Percentiles rank a stretch among this genome's conserved stretches.
Conservation (phyloP, 2,329 filamentous ascomycete genomes). For the Colletotrichum neosansevieriae region DNA sequence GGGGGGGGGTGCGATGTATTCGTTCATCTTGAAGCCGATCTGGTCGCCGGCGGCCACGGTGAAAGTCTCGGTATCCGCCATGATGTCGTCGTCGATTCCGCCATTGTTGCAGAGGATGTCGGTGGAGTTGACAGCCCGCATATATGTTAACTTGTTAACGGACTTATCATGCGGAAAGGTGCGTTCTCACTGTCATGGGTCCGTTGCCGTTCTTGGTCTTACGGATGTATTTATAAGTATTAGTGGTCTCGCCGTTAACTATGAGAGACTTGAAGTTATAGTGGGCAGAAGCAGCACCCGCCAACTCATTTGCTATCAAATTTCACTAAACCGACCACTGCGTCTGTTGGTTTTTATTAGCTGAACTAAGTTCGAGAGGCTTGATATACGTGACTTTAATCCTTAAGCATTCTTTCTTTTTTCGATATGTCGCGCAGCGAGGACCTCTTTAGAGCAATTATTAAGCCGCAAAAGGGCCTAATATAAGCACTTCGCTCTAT, state of each 20-base stretch:
- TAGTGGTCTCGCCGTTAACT: constrained; percentile 41
- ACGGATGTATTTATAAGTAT: constrained; percentile 38
- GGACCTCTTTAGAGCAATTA: too few species aligned
- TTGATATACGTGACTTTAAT: too few species aligned
- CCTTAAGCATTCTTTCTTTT: too few species aligned
- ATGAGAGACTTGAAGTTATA: constrained; percentile 43
- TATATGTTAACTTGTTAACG: too few species aligned
- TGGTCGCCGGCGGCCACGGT: constrained; percentile 21
- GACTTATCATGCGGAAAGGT: too few species aligned
- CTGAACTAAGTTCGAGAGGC: too few species aligned
- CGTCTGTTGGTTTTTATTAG: too few species aligned
- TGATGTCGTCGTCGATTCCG: constrained; percentile 10
- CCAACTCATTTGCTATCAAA: too few species aligned
- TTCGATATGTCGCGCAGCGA: too few species aligned
- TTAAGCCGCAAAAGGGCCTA: too few species aligned
- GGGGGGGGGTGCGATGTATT: constrained; percentile 37
- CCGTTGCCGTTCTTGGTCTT: constrained; percentile 29
- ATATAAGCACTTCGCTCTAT: too few species aligned
- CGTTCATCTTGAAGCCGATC: constrained; percentile 31
- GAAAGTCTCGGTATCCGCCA: background rate
- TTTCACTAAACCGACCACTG: too few species aligned
- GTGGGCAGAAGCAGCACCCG: constrained; percentile 26
- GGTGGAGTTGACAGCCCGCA: background rate
- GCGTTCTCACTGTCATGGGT: constrained; percentile 8
- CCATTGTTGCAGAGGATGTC: constrained; percentile 29